Base-by-base conservation (phyloP, 345 rosid species). In the Arabidopsis suecica region DNA sequence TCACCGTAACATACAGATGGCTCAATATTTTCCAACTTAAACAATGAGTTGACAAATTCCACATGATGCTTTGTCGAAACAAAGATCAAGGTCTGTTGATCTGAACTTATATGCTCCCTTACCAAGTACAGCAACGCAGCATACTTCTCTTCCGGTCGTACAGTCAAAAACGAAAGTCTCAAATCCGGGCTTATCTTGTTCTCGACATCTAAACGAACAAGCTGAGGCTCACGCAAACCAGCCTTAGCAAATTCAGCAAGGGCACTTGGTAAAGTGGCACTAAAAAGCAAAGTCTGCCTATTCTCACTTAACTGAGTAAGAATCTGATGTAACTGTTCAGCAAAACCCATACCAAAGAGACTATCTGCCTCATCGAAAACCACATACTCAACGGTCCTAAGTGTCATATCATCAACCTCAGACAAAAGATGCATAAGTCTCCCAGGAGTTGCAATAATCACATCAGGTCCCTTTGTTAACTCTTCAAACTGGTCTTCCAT, bases 61-160 rank as follows among this genome's bases (percentile, higher is more conserved):
- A 90, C 99, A 79, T 92, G 99, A 87, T 92, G 97, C 77, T 92
- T 95, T 0, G 99, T 95, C 11, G 99, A 90, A 77, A 95, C 99
- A 74, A 95, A 95, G 48, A 95, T 87, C 82, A 95, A 80, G 0
- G 97, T 88, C 83, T 92, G 97, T 74, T 95, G 79, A 57, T 88
- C 83, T 30, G 89, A 75, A 62, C 88, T 77, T 71, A 95, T 95
- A 44, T 89, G 93, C 66, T 95, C 99, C 75, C 96, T 83, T 2
- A 87, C 80, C 85, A 95, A 79, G 83, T 95, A 90, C 65, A 95
- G 61, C 79, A 95, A 81, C 0, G 99, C 96, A 5, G 96, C 91
- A 78, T 79, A 73, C 80, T 95, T 95, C 76, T 95, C 99, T 80
- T 92, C 99, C 1, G 89, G 99, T 7, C 96, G 77, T 80, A 95